Evolutionary conservation across 495 filamentous ascomycete genomes (phyloP).

Genomic region (Penicillium daleae): DNA sequence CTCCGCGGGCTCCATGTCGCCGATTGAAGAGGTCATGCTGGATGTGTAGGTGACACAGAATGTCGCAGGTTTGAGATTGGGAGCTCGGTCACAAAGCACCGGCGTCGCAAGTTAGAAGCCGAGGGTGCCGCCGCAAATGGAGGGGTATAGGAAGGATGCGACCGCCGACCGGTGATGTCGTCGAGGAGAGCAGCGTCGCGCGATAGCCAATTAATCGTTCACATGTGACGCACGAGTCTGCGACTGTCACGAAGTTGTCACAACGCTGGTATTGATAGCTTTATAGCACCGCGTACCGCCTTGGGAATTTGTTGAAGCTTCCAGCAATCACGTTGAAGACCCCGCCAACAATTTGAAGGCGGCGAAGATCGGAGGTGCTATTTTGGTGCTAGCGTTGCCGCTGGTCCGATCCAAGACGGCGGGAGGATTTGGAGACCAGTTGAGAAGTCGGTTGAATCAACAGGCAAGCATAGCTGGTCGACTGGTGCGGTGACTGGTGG

Average conservation of each 20-base stretch:
- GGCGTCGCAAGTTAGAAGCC: slow-evolving; percentile 22
- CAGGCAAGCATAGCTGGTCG: neutral
- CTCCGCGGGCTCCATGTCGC: slow-evolving; percentile 43
- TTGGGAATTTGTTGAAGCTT: slow-evolving; percentile 1
- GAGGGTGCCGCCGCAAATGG: slow-evolving; percentile 25
- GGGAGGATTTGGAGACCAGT: neutral
- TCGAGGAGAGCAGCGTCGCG: slow-evolving; percentile 7
- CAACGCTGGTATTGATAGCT: neutral
- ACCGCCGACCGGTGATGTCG: slow-evolving; percentile 21
- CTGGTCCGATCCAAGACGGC: slow-evolving; percentile 20
- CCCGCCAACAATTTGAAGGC: slow-evolving; percentile 12
- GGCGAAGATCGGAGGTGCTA: slow-evolving; percentile 10
- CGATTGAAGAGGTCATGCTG: slow-evolving; percentile 33
- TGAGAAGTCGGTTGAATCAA: neutral
- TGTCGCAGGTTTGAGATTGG: neutral
- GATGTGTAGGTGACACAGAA: neutral
- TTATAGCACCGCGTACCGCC: neutral
- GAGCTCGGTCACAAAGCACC: neutral
- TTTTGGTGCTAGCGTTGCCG: slow-evolving; percentile 30
- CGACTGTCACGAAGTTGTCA: neutral
- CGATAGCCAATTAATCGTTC: neutral
- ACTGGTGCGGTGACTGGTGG: slow-evolving; percentile 11
- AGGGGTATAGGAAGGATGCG: slow-evolving; percentile 17
- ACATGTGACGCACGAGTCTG: neutral
- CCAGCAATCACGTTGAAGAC: slow-evolving; percentile 6